A percentile compares a stretch with the other conserved stretches of the same genome.
These are phyloP conservation scores for Erodium texanum DNA, from an alignment of 441 rosid species.

Conservation along the genomic window DNA sequence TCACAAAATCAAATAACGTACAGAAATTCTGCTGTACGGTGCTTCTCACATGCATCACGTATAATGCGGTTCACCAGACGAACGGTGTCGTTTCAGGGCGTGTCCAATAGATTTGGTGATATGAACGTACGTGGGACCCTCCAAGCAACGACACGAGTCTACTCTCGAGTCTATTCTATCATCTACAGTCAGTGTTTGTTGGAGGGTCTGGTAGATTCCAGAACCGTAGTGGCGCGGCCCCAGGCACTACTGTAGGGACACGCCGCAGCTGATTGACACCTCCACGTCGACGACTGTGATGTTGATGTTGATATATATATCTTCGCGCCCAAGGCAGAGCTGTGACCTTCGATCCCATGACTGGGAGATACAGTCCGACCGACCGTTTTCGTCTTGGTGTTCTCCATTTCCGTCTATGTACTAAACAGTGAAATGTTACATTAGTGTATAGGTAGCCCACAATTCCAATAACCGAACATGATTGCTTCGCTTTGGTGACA, in stretches of 20 bases:
- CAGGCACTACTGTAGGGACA: not conserved
- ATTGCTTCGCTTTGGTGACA: not conserved
- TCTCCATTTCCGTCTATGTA: not conserved
- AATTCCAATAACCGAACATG: not conserved
- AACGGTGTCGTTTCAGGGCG: too few relatives aligned
- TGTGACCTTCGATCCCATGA: too few relatives aligned
- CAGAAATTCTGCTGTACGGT: too few relatives aligned
- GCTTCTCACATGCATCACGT: not conserved
- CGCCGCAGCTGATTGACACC: not conserved
- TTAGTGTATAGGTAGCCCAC: not conserved
- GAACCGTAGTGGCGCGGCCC: too few relatives aligned
- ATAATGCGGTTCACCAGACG: not conserved
- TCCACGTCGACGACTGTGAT: too few relatives aligned
- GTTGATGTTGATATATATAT: too few relatives aligned
- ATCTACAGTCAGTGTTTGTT: not conserved
- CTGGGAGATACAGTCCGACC: not conserved
- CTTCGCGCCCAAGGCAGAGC: not conserved
- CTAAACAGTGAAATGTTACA: not conserved
- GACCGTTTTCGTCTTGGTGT: not conserved
- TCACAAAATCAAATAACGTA: too few relatives aligned
- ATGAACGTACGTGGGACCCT: too few relatives aligned
- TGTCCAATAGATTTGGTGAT: too few relatives aligned
- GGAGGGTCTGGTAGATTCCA: not conserved
- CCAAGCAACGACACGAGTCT: not conserved
- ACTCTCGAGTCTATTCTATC: not conserved